Evolutionary conservation across 2,329 filamentous ascomycete genomes (phyloP).

Genomic region (Diaporthe destruens): DNA sequence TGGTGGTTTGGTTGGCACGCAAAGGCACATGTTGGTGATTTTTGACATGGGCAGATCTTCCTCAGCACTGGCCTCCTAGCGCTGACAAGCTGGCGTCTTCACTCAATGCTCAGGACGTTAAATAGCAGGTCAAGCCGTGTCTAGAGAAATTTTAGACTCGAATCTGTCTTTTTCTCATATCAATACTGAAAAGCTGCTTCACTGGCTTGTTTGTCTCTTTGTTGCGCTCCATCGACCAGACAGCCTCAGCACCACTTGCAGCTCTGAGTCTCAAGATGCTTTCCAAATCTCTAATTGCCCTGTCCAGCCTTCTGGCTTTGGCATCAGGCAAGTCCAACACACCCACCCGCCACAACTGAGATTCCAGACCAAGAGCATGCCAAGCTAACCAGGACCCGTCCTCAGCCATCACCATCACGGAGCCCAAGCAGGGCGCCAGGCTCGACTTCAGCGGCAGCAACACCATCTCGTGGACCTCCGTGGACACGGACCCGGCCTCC

Average conservation of each 20-base stretch:
- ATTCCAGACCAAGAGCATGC: no score
- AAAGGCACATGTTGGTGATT: not conserved
- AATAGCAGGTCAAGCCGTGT: not conserved
- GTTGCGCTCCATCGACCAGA: not conserved
- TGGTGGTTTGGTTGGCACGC: conserved; percentile 1
- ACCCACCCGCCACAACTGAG: no score
- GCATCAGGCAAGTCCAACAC: conserved; percentile 18
- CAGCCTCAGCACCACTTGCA: no score
- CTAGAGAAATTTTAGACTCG: not conserved
- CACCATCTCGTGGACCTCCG: conserved; percentile 54
- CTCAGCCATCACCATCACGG: conserved; percentile 52
- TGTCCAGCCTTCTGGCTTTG: conserved; percentile 37
- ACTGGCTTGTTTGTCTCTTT: not conserved
- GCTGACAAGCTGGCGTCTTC: conserved; percentile 13
- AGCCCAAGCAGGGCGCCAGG: conserved; percentile 49
- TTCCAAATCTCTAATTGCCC: conserved; percentile 34
- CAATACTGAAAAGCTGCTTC: not conserved
- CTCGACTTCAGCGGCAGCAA: conserved; percentile 54
- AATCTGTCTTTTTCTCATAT: not conserved
- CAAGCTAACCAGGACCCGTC: conserved; percentile 10
- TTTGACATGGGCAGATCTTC: not conserved
- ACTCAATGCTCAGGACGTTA: not conserved
- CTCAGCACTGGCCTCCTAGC: not conserved
- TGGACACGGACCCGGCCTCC: conserved; percentile 54
- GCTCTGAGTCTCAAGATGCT: conserved; percentile 39